Percentiles rank a stretch among this genome's conserved stretches.
These are phyloP conservation scores for Phytophthora colocasiae DNA, from an alignment of 352 stramenopile genomes.

Conservation along the genomic window DNA sequence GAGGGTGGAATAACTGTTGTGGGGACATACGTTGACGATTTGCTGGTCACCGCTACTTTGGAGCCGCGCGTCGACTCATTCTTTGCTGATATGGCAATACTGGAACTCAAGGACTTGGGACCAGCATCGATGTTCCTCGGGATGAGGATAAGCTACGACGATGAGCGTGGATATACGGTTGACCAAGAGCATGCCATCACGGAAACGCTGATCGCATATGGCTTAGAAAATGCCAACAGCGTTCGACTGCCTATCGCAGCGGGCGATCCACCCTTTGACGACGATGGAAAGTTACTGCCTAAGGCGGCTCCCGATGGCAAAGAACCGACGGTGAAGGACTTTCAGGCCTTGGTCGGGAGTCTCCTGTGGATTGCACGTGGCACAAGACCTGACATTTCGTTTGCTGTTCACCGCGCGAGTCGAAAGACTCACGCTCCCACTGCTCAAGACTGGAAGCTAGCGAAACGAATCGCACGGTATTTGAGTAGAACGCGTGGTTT, in stretches of 20 bases:
- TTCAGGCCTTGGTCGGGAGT: background rate
- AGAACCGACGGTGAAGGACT: background rate
- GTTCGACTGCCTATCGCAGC: background rate
- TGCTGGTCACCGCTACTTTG: constrained; percentile 28
- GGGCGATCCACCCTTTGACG: background rate
- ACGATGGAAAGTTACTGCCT: background rate
- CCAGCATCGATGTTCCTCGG: constrained; percentile 32
- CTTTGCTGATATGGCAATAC: background rate
- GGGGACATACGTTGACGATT: constrained; percentile 40
- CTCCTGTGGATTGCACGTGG: background rate
- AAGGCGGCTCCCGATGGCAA: background rate
- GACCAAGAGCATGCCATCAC: constrained; percentile 31
- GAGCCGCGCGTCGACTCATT: constrained; percentile 1
- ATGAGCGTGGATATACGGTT: constrained; percentile 7
- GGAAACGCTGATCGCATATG: constrained; percentile 6
- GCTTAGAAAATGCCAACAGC: background rate
- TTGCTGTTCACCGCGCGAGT: background rate
- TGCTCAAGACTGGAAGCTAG: constrained; percentile 1
- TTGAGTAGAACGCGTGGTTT: constrained; percentile 1
- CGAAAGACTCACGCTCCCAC: background rate
- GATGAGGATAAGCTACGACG: constrained; percentile 22
- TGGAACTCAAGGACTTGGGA: constrained; percentile 38
- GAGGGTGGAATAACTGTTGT: constrained; percentile 11
- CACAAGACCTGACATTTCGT: background rate
- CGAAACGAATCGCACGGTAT: constrained; percentile 1